A percentile compares a stretch with the other conserved stretches of the same genome.
These are phyloP conservation scores for Hansenula sp. DNA, from an alignment of 1,139 yeast species.

Conservation along the genomic window DNA sequence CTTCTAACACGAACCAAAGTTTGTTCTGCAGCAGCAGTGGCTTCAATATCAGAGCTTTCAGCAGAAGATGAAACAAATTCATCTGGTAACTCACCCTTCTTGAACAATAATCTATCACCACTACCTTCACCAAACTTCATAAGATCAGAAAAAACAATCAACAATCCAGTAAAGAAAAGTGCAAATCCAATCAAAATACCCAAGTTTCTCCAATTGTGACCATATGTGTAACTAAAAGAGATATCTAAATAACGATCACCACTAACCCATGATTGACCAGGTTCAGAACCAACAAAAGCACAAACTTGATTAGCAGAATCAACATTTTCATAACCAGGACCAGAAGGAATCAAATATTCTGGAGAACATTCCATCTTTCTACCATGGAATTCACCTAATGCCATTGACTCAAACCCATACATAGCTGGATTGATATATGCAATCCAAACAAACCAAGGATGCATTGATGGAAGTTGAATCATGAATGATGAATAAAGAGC, in stretches of 20 bases:
- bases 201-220: slow-evolving; percentile 68
- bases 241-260: slow-evolving; percentile 34
- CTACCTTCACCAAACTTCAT: slow-evolving; percentile 65
- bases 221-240: slow-evolving; percentile 26
- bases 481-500: slow-evolving; percentile 63
- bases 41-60: slow-evolving; percentile 7
- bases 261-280: slow-evolving; percentile 29
- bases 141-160: slow-evolving; percentile 49
- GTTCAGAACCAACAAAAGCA: slow-evolving; percentile 35
- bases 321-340: slow-evolving; percentile 37
- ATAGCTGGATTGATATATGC: slow-evolving; percentile 59
- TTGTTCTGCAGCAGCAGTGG: slow-evolving; percentile 4
- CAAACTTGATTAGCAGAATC: slow-evolving; percentile 36
- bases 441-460: slow-evolving; percentile 69
- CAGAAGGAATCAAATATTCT: slow-evolving; percentile 22
- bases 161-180: slow-evolving; percentile 49
- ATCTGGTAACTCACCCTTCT: slow-evolving; percentile 5
- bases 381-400: slow-evolving; percentile 54
- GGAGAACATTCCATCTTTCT: slow-evolving; percentile 37
- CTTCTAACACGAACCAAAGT: slow-evolving; percentile 1
- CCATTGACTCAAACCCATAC: slow-evolving; percentile 55
- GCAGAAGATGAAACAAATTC: slow-evolving; percentile 6
- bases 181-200: slow-evolving; percentile 59
- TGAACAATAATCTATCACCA: slow-evolving; percentile 68
- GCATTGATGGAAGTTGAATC: slow-evolving; percentile 54